Evolutionary conservation across 306 rosid genomes (phyloP), one percentile per base, ranked within the genome.

Genomic region (Corylus americana): DNA sequence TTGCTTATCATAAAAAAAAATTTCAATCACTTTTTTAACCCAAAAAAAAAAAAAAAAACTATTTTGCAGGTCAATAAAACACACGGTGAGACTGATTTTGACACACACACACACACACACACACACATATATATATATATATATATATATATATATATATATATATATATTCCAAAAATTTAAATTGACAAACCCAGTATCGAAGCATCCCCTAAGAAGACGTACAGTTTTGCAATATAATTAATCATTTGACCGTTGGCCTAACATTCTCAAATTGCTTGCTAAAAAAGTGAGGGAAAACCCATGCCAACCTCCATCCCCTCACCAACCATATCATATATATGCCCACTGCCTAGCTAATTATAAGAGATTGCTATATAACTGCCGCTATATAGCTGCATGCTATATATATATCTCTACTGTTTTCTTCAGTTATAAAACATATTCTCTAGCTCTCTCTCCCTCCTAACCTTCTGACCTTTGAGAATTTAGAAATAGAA

Each of bases 191-290:
- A 59, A 59, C 35, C 35, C 66, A 11, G 7, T 31, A 9, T 25
- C 66, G 37, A 59, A 59, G 25, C 66, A 25, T 22, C 66, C 31
- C 66, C 37, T 59, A 22, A 59, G 68, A 61, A 61, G 39, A 61
- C 25, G 25, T 22, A 22, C 37, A 22, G 10, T 58, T 18, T 55
- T 2, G 3, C 8, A 31, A 85, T 80, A 87, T 80, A 31, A 31
- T 80, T 75, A 79, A 58, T 64, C 75, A n/a, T 75, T 74, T 84
- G 89, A 93, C 90, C 55, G 92, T 89, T 91, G 97, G 90, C 92
- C 92, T 88, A 89, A 80, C 94, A 59, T 77, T 82, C 51, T 70
- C 39, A 81, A 84, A 81, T 88, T 81, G 91, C 89, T 88, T 91
- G 76, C 76, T 76, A 64, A 73, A 87, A 85, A 86, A 89, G 89